Base-by-base conservation (phyloP, 257 asterid genomes). In the Solanum peruvianum region DNA sequence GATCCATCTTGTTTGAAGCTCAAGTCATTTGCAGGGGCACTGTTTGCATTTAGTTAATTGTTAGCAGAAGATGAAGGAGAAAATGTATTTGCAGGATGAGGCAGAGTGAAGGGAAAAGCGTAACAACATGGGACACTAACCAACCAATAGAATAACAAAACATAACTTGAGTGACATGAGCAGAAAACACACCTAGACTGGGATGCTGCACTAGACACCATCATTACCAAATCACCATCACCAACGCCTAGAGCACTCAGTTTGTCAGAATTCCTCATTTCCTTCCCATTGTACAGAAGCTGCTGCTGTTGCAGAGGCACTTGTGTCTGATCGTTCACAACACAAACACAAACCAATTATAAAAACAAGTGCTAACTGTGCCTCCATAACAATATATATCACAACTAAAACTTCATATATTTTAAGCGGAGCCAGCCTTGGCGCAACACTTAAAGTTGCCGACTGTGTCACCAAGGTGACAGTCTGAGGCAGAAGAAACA, bases 181-280 rank as follows among this genome's bases (percentile, higher is more conserved):
- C 58, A 58, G 66, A 89, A 58, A 25, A 82, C 71, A 88, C 84
- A 96, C 98, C 98, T 93, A 35, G 98, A 87, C 85, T 94, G 89
- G 64, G 96, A 90, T 29, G 91, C 20, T 44, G 92, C 69, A 49
- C 84, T 91, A 21, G 95, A 86, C 86, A 94, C 92, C 99, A 97
- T 92, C 99, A 95, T 96, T 86, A 97, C 93, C 91, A 97, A 93
- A 92, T 97, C 99, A 81, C 99, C 99, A 87, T 97, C 99, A 49
- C 82, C 75, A 85, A 96, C 94, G 72, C 98, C 96, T 25, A 95
- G 88, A 69, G 92, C 94, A 66, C 98, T 90, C 94, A 97, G 88
- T 89, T 91, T 96, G 47, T 93, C 98, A 5, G 96, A 83, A 93
- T 95, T 97, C 86, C 92, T 86, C 94, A 95, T 95, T 91, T 97